A percentile compares a stretch with the other conserved stretches of the same genome.
phyloP scores from a whole-genome alignment of 1,284 basidiomycete species.

The Boletus holoroseus region DNA sequence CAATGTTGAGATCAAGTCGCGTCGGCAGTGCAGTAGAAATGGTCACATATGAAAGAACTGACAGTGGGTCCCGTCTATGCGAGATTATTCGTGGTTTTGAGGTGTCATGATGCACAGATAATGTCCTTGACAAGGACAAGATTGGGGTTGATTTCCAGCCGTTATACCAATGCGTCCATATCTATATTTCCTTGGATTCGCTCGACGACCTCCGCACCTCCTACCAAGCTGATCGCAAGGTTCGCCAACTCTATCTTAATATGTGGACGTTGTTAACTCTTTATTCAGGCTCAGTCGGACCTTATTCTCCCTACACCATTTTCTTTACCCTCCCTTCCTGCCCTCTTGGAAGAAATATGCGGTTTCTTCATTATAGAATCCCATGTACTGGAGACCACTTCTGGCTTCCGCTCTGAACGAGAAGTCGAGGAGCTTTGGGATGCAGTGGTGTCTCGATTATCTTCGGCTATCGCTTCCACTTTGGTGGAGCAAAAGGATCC shows the following conservation, averaged over 20 bases:
- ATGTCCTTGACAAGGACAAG: slow-evolving; percentile 87
- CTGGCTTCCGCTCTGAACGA: slow-evolving; percentile 77
- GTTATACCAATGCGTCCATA: slow-evolving; percentile 95
- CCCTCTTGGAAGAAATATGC: slow-evolving; percentile 88
- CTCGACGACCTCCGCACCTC: slow-evolving; percentile 85
- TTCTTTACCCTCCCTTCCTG: slow-evolving; percentile 50
- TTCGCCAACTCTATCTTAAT: slow-evolving; percentile 31
- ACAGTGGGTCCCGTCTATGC: slow-evolving; percentile 59
- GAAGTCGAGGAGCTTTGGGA: slow-evolving; percentile 98
- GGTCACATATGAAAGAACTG: slow-evolving; percentile 90
- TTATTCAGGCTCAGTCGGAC: slow-evolving; percentile 86
- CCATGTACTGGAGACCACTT: slow-evolving; percentile 86
- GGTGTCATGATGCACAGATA: slow-evolving; percentile 48
- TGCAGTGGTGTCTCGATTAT: slow-evolving; percentile 74
- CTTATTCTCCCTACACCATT: slow-evolving; percentile 80
- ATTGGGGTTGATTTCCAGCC: slow-evolving; percentile 91
- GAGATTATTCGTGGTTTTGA: not conserved
- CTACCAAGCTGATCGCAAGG: slow-evolving; percentile 95
- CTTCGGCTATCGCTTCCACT: slow-evolving; percentile 69
- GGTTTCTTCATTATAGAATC: slow-evolving; percentile 98
- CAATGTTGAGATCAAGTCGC: slow-evolving; percentile 67
- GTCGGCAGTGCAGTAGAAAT: slow-evolving; percentile 94
- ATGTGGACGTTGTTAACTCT: slow-evolving; percentile 12
- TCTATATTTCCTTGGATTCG: slow-evolving; percentile 87
- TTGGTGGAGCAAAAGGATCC: slow-evolving; percentile 77